Evolutionary conservation across 306 rosid species (phyloP).

Genomic region (Delonix regia): DNA sequence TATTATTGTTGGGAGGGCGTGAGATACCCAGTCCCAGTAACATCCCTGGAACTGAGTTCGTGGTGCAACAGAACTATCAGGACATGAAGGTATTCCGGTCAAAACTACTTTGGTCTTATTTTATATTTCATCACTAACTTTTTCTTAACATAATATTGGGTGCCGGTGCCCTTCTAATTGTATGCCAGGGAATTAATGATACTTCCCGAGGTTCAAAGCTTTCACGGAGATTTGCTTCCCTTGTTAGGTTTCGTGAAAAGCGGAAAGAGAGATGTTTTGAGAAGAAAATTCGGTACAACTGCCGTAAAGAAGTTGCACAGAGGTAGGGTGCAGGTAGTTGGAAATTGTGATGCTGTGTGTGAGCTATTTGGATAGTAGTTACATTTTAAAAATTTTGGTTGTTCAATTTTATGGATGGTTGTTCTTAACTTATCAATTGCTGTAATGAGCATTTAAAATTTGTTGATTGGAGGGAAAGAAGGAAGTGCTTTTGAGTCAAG

Average conservation of each 20-base stretch:
- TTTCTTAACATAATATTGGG: conserved; percentile 16
- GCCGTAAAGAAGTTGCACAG: conserved; percentile 79
- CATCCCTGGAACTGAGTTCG: conserved; percentile 40
- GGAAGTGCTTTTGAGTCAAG: conserved; percentile 10
- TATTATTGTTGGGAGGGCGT: conserved; percentile 64
- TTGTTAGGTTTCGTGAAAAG: conserved; percentile 82
- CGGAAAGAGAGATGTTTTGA: conserved; percentile 81
- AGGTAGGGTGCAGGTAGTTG: conserved; percentile 51
- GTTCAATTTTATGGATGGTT: conserved; percentile 9
- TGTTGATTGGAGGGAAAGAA: not conserved
- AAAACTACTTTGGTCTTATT: conserved; percentile 10
- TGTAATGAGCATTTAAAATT: not conserved
- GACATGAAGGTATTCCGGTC: conserved; percentile 51
- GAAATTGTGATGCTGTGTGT: conserved; percentile 17
- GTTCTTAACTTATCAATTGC: not conserved
- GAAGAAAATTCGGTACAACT: conserved; percentile 71
- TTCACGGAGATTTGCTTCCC: conserved; percentile 76
- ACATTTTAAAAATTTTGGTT: not conserved
- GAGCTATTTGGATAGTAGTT: not conserved
- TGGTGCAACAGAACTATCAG: conserved; percentile 44
- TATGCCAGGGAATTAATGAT: conserved; percentile 56
- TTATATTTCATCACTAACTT: not conserved
- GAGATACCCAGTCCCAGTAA: conserved; percentile 44
- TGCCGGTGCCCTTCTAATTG: not conserved
- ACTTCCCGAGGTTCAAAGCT: conserved; percentile 55